Evolutionary conservation across 257 asterid genomes (phyloP), one percentile per base, ranked within the genome.

Genomic region (Rhazya stricta): DNA sequence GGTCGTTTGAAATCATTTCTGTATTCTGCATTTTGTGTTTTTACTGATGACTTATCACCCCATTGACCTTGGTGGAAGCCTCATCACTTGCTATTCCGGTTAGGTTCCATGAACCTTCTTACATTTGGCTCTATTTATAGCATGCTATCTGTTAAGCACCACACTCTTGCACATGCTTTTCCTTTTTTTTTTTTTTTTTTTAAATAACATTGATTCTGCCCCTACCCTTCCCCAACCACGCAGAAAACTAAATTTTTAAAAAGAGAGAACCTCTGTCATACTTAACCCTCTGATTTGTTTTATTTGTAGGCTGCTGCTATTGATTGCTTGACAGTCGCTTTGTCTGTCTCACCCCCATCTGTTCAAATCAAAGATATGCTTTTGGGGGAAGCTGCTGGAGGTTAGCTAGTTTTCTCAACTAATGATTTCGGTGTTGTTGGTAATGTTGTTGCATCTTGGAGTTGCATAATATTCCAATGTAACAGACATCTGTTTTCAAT

Each of bases 261-360:
- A 71, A 16, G 25, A 34, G 74, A 9, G 58, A 69, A 69, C 32
- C 37, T 68, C 16, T 68, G 16, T 69, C 37, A 27, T 30, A 48
- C 11, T 45, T 43, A 42, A 8, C 21, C 25, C 41, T n/a, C n/a
- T 36, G 39, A 21, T 27, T 68, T 68, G 53, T 23, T 78, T 72
- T 66, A 43, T 77, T 81, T 81, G 80, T 89, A 94, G 98, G 96
- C 84, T 69, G 84, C 89, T 36, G 89, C 96, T 56, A 66, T 91
- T 73, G 84, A 83, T 84, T 94, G 96, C 86, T 86, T 91, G 85
- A 86, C 86, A 50, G 78, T 85, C 62, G 97, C 96, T 77, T 81
- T 94, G 67, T 90, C 97, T 25, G 89, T 84, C 62, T 83, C 96
- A 76, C 95, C 97, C 3, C 78, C 97, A 75, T 90, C 94, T 61